These are phyloP conservation scores for Marasmius fiardii DNA, from an alignment of 1,284 basidiomycete species.

Conservation along the genomic window DNA sequence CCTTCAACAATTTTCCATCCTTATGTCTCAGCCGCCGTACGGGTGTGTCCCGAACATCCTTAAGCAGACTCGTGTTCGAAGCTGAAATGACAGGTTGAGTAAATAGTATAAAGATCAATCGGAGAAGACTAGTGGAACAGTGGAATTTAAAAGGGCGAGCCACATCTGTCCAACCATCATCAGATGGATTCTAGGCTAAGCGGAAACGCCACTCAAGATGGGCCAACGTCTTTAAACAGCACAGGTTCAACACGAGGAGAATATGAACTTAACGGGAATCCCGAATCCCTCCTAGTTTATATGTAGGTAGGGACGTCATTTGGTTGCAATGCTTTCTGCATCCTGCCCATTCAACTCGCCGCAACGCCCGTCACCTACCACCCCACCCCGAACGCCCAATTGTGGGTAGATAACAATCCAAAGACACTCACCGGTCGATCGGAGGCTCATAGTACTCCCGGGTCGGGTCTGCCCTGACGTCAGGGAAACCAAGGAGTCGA, in stretches of 20 bases:
- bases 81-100: slow-evolving; percentile 4
- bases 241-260: too few species aligned
- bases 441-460: slow-evolving; percentile 35
- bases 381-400: background rate
- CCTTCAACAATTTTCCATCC: slow-evolving; percentile 62
- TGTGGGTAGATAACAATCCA: background rate
- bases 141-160: background rate
- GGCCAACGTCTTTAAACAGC: too few species aligned
- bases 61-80: slow-evolving; percentile 51
- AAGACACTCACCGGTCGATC: slow-evolving; percentile 33
- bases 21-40: slow-evolving; percentile 63
- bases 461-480: slow-evolving; percentile 30
- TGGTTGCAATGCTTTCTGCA: background rate
- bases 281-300: background rate
- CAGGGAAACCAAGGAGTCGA: slow-evolving; percentile 9
- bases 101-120: background rate
- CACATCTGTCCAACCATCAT: background rate
- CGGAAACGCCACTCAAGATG: background rate
- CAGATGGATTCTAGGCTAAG: background rate
- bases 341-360: background rate
- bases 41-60: slow-evolving; percentile 65
- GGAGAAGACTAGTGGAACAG: background rate
- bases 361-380: background rate
- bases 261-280: too few species aligned
- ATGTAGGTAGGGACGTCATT: too few species aligned